Conservation (phyloP, 805 yeast genomes). For the Candida montana region DNA sequence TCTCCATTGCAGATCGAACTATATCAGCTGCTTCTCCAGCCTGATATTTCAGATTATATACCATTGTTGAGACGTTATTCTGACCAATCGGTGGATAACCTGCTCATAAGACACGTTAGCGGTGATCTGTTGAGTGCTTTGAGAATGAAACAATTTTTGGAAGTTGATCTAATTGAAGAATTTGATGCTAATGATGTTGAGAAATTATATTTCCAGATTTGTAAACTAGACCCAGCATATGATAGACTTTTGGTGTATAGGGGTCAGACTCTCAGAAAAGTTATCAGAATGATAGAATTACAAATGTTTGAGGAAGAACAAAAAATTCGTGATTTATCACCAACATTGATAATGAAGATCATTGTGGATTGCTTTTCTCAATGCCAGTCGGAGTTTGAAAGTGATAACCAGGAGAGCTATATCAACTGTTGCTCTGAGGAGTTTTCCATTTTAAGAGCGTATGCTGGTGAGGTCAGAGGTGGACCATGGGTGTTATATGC, state of each 20-base stretch:
- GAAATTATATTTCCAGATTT: conserved; percentile 7
- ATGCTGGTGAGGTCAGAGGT: conserved; percentile 6
- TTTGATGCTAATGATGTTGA: conserved; percentile 10
- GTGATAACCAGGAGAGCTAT: neutral
- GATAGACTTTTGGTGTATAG: conserved; percentile 17
- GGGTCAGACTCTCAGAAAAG: conserved; percentile 1
- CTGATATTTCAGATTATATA: too few relatives aligned
- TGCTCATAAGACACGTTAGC: too few relatives aligned
- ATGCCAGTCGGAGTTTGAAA: too few relatives aligned
- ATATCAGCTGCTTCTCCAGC: too few relatives aligned
- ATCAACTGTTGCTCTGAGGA: too few relatives aligned
- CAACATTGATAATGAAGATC: conserved; percentile 9
- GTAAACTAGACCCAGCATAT: conserved; percentile 18
- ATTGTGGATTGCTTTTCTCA: conserved; percentile 8
- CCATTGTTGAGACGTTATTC: too few relatives aligned
- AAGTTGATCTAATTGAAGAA: too few relatives aligned
- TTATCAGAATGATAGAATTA: conserved; percentile 2
- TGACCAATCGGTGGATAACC: too few relatives aligned
- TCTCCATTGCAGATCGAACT: too few relatives aligned
- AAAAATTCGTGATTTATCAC: neutral
- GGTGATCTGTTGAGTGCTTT: too few relatives aligned
- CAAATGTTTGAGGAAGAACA: too few relatives aligned
- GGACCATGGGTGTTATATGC: conserved; percentile 1
- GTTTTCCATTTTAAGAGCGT: conserved; percentile 7
- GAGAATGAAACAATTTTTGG: too few relatives aligned